Percentiles rank a stretch among this genome's conserved stretches.
Conservation (phyloP, 768 basidiomycete genomes). For the Auriscalpium vulgare region DNA sequence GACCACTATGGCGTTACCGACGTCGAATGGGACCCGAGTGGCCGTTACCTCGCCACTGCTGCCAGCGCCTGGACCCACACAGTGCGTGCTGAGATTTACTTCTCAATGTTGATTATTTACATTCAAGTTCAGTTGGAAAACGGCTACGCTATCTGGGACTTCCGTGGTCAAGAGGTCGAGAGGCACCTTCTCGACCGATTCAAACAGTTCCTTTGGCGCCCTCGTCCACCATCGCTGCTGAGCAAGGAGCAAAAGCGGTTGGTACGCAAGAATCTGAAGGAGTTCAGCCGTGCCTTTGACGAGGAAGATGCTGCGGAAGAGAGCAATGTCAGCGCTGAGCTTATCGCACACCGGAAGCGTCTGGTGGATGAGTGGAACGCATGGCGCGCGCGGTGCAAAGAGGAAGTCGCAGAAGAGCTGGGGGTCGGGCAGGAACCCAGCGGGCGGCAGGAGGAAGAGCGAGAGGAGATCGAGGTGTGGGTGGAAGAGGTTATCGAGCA, state of each 20-base stretch:
- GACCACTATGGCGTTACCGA: slow-evolving; percentile 98
- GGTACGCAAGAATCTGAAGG: slow-evolving; percentile 82
- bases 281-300: slow-evolving; percentile 87
- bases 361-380: slow-evolving; percentile 99
- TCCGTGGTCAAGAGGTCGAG: slow-evolving; percentile 92
- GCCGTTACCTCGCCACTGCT: slow-evolving; percentile 86
- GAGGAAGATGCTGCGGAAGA: slow-evolving; percentile 97
- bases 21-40: slow-evolving; percentile 97
- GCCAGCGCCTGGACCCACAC: slow-evolving; percentile 94
- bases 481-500: slow-evolving; percentile 91
- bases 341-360: slow-evolving; percentile 82
- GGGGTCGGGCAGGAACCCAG: slow-evolving; percentile 23
- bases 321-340: slow-evolving; percentile 89
- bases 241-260: slow-evolving; percentile 81
- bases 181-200: slow-evolving; percentile 87
- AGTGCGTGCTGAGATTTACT: slow-evolving; percentile 37
- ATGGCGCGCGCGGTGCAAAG: slow-evolving; percentile 73
- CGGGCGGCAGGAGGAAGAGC: slow-evolving; percentile 44
- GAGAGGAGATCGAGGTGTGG: slow-evolving; percentile 92
- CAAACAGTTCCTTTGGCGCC: slow-evolving; percentile 99
- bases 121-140: slow-evolving; percentile 69
- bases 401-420: slow-evolving; percentile 52
- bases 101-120: background rate
- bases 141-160: slow-evolving; percentile 96
- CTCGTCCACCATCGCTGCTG: slow-evolving; percentile 84